phyloP scores from a whole-genome alignment of 1,284 basidiomycete genomes.

The Cutaneotrichosporon dermatis region DNA sequence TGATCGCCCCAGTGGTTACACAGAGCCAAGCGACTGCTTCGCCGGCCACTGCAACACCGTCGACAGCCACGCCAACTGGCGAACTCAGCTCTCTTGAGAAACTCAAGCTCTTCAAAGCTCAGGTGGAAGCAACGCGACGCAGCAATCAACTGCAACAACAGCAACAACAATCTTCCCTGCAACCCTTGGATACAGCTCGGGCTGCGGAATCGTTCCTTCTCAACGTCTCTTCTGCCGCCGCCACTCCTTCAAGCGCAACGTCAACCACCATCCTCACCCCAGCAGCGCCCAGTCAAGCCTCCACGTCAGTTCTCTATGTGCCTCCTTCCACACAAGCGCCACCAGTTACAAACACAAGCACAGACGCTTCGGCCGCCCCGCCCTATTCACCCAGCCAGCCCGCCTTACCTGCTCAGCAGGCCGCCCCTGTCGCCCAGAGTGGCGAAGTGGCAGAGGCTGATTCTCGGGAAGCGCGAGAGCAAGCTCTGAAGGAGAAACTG shows the following conservation, averaged over 20 bases:
- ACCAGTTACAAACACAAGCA: too few relatives aligned
- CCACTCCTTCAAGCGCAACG: neutral
- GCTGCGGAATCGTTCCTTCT: constrained; percentile 15
- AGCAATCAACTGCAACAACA: neutral
- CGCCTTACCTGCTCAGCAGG: neutral
- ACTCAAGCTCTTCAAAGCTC: constrained; percentile 19
- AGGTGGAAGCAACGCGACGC: constrained; percentile 14
- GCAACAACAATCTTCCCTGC: neutral
- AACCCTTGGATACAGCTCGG: neutral
- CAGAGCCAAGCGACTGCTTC: neutral
- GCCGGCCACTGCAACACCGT: neutral
- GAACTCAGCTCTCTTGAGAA: constrained; percentile 18
- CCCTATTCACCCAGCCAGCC: neutral
- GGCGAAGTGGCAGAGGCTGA: constrained; percentile 9
- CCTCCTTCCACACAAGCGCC: too few relatives aligned
- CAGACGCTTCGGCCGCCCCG: too few relatives aligned
- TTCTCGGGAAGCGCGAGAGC: neutral
- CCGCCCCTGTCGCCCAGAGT: neutral
- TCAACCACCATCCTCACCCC: neutral
- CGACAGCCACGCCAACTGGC: neutral
- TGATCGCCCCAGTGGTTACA: too few relatives aligned
- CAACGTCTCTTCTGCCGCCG: neutral
- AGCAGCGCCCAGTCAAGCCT: neutral
- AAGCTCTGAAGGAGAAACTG: constrained; percentile 9
- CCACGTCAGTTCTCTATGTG: neutral